These are phyloP conservation scores for Lentinula sp. DNA, from an alignment of 768 basidiomycete species.

Conservation along the genomic window DNA sequence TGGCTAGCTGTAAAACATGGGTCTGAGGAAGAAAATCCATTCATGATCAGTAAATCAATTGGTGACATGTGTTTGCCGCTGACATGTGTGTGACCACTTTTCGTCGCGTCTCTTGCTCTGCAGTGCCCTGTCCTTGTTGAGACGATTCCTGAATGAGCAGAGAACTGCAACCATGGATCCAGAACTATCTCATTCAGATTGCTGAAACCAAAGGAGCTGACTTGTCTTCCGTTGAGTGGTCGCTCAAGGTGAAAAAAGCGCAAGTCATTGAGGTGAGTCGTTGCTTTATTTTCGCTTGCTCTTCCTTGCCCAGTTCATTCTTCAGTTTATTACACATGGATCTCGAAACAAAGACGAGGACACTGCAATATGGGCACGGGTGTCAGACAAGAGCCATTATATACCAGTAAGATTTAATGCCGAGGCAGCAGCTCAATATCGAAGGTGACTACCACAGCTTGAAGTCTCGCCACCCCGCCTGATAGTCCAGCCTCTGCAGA, in stretches of 20 bases:
- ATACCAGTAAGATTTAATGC: conserved; percentile 1
- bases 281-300: neutral
- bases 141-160: neutral
- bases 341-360: neutral
- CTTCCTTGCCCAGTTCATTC: neutral
- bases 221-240: neutral
- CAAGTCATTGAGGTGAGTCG: conserved; percentile 2
- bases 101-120: neutral
- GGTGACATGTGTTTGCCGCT: neutral
- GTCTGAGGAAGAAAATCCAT: too few relatives aligned
- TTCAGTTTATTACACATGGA: conserved; percentile 1
- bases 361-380: neutral
- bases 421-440: neutral
- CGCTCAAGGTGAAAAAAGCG: neutral
- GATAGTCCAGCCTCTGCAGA: neutral
- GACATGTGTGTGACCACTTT: neutral
- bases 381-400: neutral
- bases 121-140: neutral
- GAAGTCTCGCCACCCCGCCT: neutral
- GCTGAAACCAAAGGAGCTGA: neutral
- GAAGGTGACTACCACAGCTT: neutral
- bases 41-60: too few relatives aligned
- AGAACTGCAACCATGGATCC: neutral
- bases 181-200: neutral
- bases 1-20: too few relatives aligned